Evolutionary conservation across 2,329 filamentous ascomycete species (phyloP), one percentile per base, ranked within the genome.

Genomic region (Xylariaceae sp.): DNA sequence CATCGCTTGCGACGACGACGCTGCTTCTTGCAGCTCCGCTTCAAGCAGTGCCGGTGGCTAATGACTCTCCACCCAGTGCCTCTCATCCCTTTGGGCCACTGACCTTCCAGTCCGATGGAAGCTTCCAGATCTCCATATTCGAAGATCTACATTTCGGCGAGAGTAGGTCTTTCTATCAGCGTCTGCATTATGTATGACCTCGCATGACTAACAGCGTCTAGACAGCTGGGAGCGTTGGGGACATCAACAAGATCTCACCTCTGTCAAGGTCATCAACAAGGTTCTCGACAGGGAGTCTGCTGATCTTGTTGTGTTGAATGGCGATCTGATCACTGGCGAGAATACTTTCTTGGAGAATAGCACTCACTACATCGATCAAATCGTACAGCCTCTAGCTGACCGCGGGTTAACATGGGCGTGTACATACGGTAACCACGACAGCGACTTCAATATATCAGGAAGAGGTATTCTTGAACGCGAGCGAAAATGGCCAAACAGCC

Each of bases 111-210:
- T 17, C 59, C 1, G 71, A 78, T 42, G 76, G 75, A 6, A 75
- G 70, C 0, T 81, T 82, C 58, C 75, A 79, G 47, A 70, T 82
- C 31, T 71, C 82, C 1, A 76, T 90, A 12, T 87, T 90, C 55
- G 79, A 82, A 28, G 87, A 90, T 59, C 68, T 90, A 7, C 87
- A 90, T 64, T 87, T 87, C 63, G 87, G 86, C 10, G 87, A 90
- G 67, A 79, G 82, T 82, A 68, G 1, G 14, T 38, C 36, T n/a
- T 22, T 39, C 22, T 39, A 40, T 40, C 17, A 6, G 17, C 28
- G 13, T 28, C 11, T 5, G 31, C 31, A 31, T 17, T 18, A n/a
- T 42, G 19, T 19, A 33, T 40, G 40, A 14, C 22, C n/a, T n/a
- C 13, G 11, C 17, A 46, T 45, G 39, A 19, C 39, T 46, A 42